Evolutionary conservation across 192 early-diverging fungal genomes (phyloP).

Genomic region (Backusella westeae): DNA sequence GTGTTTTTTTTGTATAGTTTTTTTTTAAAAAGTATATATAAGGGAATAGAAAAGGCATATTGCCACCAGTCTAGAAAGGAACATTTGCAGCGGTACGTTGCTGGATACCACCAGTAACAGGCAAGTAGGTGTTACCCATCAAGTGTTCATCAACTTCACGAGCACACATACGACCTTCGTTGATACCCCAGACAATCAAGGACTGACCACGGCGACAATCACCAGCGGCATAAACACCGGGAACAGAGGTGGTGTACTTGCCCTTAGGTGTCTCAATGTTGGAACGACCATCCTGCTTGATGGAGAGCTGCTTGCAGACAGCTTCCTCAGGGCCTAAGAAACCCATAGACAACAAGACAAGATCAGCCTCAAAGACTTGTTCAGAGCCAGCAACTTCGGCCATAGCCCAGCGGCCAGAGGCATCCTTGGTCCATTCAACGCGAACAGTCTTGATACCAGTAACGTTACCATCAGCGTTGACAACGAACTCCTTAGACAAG

Average conservation of each 20-base stretch:
- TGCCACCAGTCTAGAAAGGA: background rate
- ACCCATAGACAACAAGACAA: slow-evolving; percentile 89
- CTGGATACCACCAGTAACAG: slow-evolving; percentile 84
- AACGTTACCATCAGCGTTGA: slow-evolving; percentile 75
- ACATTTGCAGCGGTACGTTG: slow-evolving; percentile 40
- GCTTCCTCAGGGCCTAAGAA: slow-evolving; percentile 92
- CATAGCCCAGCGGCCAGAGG: slow-evolving; percentile 82
- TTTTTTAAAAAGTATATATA: background rate
- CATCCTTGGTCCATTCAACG: slow-evolving; percentile 93
- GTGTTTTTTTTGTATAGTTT: background rate
- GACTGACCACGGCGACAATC: slow-evolving; percentile 96
- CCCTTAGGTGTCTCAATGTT: slow-evolving; percentile 82
- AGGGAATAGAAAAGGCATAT: background rate
- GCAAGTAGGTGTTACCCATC: slow-evolving; percentile 78
- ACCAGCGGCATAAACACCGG: slow-evolving; percentile 92
- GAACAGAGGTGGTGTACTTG: slow-evolving; percentile 73
- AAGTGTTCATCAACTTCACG: slow-evolving; percentile 87
- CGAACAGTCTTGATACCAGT: slow-evolving; percentile 92
- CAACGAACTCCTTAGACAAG: slow-evolving; percentile 94
- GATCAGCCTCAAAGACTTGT: slow-evolving; percentile 83
- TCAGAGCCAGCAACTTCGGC: slow-evolving; percentile 83
- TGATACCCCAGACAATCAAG: slow-evolving; percentile 98
- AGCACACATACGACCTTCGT: slow-evolving; percentile 94
- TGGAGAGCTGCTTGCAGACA: slow-evolving; percentile 74
- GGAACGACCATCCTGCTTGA: slow-evolving; percentile 73